Conservation (phyloP, 768 basidiomycete species). For the Rubroboletus pulcherrimus region DNA sequence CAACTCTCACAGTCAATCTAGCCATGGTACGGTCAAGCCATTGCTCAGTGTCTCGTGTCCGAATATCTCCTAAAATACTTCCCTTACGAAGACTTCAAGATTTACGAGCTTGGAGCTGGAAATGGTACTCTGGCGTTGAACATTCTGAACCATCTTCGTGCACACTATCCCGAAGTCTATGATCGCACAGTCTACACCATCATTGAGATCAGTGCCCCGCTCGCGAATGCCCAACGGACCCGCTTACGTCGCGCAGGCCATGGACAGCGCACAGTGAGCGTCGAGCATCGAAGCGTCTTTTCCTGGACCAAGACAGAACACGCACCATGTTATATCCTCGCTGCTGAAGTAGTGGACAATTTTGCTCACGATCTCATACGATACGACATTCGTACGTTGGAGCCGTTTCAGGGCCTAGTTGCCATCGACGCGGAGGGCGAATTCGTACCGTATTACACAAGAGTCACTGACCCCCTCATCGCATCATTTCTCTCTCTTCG, state of each 20-base stretch:
- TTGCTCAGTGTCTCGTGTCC: constrained; percentile 83
- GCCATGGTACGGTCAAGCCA: constrained; percentile 93
- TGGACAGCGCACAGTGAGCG: constrained; percentile 45
- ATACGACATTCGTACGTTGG: constrained; percentile 74
- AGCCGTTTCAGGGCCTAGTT: constrained; percentile 82
- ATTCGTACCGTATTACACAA: constrained; percentile 78
- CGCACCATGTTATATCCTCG: constrained; percentile 88
- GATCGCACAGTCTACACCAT: constrained; percentile 90
- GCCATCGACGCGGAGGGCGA: constrained; percentile 77
- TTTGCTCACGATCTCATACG: constrained; percentile 95
- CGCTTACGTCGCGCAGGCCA: constrained; percentile 49
- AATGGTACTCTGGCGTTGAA: constrained; percentile 93
- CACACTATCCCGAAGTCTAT: constrained; percentile 86
- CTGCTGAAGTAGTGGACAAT: constrained; percentile 98
- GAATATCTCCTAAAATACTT: constrained; percentile 94
- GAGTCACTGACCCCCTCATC: constrained; percentile 82
- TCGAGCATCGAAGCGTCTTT: constrained; percentile 79
- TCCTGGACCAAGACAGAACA: constrained; percentile 74
- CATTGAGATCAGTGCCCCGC: constrained; percentile 85
- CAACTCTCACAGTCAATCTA: constrained; percentile 31
- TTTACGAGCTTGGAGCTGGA: constrained; percentile 97
- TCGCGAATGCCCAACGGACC: constrained; percentile 68
- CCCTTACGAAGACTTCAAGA: constrained; percentile 91
- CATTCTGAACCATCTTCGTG: constrained; percentile 75
- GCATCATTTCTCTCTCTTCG: constrained; percentile 72